Base-by-base conservation (phyloP, 768 basidiomycete genomes). In the Lanmaoa pseudosensibilis region DNA sequence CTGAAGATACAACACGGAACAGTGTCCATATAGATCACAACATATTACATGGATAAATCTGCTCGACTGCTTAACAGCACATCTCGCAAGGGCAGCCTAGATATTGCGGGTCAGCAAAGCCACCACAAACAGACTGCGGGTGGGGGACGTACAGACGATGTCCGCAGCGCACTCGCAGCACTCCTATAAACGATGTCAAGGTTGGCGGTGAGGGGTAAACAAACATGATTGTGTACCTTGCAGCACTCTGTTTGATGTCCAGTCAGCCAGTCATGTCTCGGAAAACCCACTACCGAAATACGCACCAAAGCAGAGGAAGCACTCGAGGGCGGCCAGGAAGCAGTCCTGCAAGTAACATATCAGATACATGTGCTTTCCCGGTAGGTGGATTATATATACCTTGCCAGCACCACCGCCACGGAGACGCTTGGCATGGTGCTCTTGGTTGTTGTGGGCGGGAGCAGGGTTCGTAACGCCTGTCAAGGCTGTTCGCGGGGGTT, bases 31-130 rank as follows among this genome's bases (percentile, higher is more conserved):
- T 1, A 37, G 3, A 47, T 65, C 53, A 57, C 46, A 52, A 4
- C 46, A 44, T 38, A 13, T 15, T 59, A 63, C 59, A 66, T 5
- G 25, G 0, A 38, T 33, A 27, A 1, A 34, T 41, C 23, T 33
- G 13, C 19, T 37, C n/a, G 13, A 5, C 7, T 40, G 53, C 45
- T 75, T 76, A 86, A 69, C 86, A 88, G 69, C 83, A 84, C 82
- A 88, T 82, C 75, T 90, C 88, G 76, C 88, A 90, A 10, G 88
- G 88, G 78, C 87, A 90, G 72, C 87, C 87, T 89, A 59, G 7
- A 50, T 0, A 6, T 30, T 10, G 30, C 3, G 16, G 9, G 9
- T 60, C 43, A 68, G 58, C 3, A 5, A n/a, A 25, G 19, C 50
- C 8, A 46, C 13, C 9, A 23, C 16, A 19, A 18, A 15, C 4